A percentile compares a stretch with the other conserved stretches of the same genome.
phyloP scores from a whole-genome alignment of 148 eudicot genomes.

The Amaranthus cruentus region DNA sequence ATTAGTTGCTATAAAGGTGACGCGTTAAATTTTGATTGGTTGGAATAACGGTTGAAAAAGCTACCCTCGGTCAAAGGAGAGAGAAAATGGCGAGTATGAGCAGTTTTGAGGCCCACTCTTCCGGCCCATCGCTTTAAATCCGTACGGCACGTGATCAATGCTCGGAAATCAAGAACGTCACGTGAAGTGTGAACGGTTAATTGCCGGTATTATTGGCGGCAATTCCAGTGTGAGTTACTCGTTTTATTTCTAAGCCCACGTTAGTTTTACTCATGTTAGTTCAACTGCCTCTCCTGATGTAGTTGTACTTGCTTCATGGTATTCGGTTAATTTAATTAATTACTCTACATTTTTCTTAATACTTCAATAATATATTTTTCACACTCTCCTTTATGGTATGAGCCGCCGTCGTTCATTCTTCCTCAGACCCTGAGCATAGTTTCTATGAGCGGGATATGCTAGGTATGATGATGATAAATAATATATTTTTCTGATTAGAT shows the following conservation, averaged over 20 bases:
- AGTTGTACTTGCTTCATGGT: neutral
- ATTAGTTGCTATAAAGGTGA: neutral
- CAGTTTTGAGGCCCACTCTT: neutral
- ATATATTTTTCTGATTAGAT: no score
- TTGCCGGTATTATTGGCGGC: constrained; percentile 26
- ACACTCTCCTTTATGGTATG: no score
- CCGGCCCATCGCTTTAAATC: neutral
- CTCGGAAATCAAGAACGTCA: constrained; percentile 6
- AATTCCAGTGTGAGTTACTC: constrained; percentile 20
- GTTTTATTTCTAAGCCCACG: constrained; percentile 25
- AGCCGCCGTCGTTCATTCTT: no score
- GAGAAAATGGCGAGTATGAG: neutral
- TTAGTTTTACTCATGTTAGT: neutral
- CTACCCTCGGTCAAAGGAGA: constrained; percentile 3
- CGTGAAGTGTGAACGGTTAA: constrained; percentile 30
- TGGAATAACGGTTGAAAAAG: neutral
- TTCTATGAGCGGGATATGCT: no score
- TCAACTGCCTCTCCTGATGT: neutral
- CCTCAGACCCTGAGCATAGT: no score
- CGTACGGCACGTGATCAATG: constrained; percentile 20
- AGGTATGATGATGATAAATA: no score
- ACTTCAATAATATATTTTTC: no score
- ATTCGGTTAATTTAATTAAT: neutral
- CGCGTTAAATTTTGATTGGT: constrained; percentile 18
- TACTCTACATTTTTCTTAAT: no score